phyloP scores from a whole-genome alignment of 2,329 filamentous ascomycete genomes.

The Cladosporium sp. region DNA sequence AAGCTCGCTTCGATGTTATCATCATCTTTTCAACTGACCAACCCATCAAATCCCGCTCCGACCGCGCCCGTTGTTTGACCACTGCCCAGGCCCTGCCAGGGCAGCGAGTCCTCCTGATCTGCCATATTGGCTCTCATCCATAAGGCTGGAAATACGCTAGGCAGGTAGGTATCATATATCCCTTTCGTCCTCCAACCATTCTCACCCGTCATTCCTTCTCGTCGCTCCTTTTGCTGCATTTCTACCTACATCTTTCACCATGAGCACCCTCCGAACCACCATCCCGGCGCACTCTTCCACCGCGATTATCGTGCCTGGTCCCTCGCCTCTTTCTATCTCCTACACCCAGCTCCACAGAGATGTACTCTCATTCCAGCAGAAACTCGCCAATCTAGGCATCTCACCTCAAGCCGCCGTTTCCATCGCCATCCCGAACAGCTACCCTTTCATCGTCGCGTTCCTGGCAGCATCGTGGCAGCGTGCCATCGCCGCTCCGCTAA shows the following conservation, averaged over 20 bases:
- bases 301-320: slow-evolving; percentile 70
- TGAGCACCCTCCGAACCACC: slow-evolving; percentile 55
- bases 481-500: slow-evolving; percentile 78
- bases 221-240: background rate
- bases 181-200: background rate
- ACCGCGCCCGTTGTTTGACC: background rate
- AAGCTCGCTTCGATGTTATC: background rate
- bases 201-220: background rate
- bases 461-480: slow-evolving; percentile 82
- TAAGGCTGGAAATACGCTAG: background rate
- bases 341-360: slow-evolving; percentile 64
- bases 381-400: slow-evolving; percentile 72
- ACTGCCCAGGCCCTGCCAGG: background rate
- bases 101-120: background rate
- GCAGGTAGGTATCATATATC: slow-evolving; percentile 2
- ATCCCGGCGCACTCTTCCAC: slow-evolving; percentile 51
- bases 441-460: slow-evolving; percentile 84
- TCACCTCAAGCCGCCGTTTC: slow-evolving; percentile 66
- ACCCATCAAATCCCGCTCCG: background rate
- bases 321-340: slow-evolving; percentile 61
- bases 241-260: slow-evolving; percentile 26
- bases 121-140: no score
- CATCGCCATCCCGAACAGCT: slow-evolving; percentile 77
- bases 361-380: slow-evolving; percentile 66
- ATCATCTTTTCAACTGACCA: background rate